phyloP scores from a whole-genome alignment of 805 yeast species.

The Lachancea dasiensis region DNA sequence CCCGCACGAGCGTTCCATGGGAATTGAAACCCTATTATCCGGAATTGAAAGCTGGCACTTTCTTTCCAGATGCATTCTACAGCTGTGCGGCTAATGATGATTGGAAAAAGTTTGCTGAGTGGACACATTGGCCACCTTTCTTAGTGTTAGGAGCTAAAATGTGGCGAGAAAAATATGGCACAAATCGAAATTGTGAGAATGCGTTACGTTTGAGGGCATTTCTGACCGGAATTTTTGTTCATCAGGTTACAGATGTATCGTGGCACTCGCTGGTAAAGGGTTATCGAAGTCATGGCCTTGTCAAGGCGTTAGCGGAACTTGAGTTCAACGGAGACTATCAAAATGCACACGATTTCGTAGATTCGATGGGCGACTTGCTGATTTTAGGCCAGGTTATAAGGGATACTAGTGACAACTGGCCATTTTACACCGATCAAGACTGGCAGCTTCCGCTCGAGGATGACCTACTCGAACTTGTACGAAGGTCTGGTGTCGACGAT shows the following conservation, averaged over 20 bases:
- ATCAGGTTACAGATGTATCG: conserved; percentile 57
- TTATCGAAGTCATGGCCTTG: conserved; percentile 38
- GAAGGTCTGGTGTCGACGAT: conserved; percentile 32
- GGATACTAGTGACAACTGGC: conserved; percentile 11
- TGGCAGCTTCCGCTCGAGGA: conserved; percentile 40
- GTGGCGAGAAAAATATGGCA: conserved; percentile 33
- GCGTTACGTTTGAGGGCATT: conserved; percentile 44
- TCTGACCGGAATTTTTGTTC: conserved; percentile 51
- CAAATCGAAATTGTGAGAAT: conserved; percentile 13
- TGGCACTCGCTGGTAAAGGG: conserved; percentile 58
- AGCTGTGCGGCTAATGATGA: conserved; percentile 48
- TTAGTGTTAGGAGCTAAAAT: conserved; percentile 40
- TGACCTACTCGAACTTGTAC: conserved; percentile 40
- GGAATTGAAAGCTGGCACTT: conserved; percentile 51
- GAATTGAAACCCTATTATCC: conserved; percentile 29
- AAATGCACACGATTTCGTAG: conserved; percentile 50
- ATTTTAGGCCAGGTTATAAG: conserved; percentile 36
- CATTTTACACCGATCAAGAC: conserved; percentile 23
- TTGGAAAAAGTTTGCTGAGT: conserved; percentile 42
- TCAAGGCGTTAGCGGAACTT: conserved; percentile 41
- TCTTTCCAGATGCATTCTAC: conserved; percentile 66
- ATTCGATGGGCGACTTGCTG: conserved; percentile 61
- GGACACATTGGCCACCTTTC: conserved; percentile 68
- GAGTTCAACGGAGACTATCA: conserved; percentile 49
- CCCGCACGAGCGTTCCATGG: conserved; percentile 25